A percentile compares a stretch with the other conserved stretches of the same genome.
phyloP scores from a whole-genome alignment of 768 basidiomycete genomes.

The Rossbeevera mucosa region DNA sequence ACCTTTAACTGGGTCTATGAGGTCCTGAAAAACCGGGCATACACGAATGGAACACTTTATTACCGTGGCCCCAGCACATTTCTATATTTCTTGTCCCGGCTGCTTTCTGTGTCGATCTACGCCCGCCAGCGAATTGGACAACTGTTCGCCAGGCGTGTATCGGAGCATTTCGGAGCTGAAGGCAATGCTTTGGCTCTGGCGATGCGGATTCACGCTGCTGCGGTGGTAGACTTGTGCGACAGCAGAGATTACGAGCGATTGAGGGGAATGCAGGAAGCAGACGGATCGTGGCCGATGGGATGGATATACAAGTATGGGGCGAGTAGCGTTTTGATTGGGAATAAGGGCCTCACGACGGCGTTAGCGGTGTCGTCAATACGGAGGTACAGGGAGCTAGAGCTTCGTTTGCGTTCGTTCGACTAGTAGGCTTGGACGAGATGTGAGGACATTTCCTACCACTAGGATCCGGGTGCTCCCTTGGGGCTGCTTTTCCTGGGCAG shows the following conservation, averaged over 20 bases:
- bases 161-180: slow-evolving; percentile 12
- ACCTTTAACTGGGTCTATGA: slow-evolving; percentile 20
- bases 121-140: slow-evolving; percentile 11
- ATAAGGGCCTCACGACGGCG: slow-evolving; percentile 20
- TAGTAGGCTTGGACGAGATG: too few species aligned
- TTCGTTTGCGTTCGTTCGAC: slow-evolving; percentile 11
- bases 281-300: slow-evolving; percentile 21
- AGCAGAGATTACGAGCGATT: slow-evolving; percentile 16
- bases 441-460: neutral
- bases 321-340: slow-evolving; percentile 9
- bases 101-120: slow-evolving; percentile 15
- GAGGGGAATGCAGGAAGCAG: slow-evolving; percentile 12
- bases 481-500: too few species aligned
- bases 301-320: slow-evolving; percentile 16
- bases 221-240: slow-evolving; percentile 9
- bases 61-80: slow-evolving; percentile 17
- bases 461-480: too few species aligned
- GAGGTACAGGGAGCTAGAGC: slow-evolving; percentile 10
- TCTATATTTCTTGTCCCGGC: slow-evolving; percentile 20
- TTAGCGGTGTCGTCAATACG: slow-evolving; percentile 17
- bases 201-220: slow-evolving; percentile 15
- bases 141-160: slow-evolving; percentile 15
- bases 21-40: slow-evolving; percentile 21
- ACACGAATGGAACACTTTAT: slow-evolving; percentile 17
- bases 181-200: slow-evolving; percentile 21